Conservation (phyloP, 1,284 basidiomycete genomes). For the Inonotus obliquus region DNA sequence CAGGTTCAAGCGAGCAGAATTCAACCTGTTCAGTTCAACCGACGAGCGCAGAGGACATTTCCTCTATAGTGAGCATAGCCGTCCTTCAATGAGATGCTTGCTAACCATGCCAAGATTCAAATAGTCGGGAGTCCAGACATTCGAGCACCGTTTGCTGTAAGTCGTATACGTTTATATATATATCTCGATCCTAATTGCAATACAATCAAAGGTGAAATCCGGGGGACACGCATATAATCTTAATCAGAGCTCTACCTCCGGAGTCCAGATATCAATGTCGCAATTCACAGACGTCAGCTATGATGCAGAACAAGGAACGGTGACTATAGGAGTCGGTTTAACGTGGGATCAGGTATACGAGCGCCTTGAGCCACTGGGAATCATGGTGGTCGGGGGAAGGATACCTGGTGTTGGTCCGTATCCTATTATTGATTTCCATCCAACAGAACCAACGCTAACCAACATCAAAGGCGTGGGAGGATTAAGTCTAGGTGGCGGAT, state of each 20-base stretch:
- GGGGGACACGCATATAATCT: slow-evolving; percentile 25
- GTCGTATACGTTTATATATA: neutral
- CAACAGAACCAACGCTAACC: neutral
- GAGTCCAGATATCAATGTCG: slow-evolving; percentile 25
- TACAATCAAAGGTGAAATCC: slow-evolving; percentile 19
- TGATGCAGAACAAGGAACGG: slow-evolving; percentile 14
- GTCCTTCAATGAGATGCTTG: neutral
- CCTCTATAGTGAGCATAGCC: slow-evolving; percentile 10
- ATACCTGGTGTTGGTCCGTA: slow-evolving; percentile 20
- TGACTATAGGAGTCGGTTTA: slow-evolving; percentile 20
- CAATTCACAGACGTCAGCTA: slow-evolving; percentile 21
- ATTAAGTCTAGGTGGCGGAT: slow-evolving; percentile 17
- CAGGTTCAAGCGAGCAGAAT: slow-evolving; percentile 12
- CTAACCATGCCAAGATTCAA: neutral
- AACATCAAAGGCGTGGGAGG: slow-evolving; percentile 13
- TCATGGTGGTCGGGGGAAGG: slow-evolving; percentile 24
- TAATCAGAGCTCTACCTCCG: slow-evolving; percentile 24
- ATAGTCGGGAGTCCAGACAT: slow-evolving; percentile 11
- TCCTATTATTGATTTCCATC: neutral
- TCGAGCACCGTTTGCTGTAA: slow-evolving; percentile 18
- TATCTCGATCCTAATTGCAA: neutral
- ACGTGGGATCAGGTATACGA: slow-evolving; percentile 25
- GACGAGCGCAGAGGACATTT: slow-evolving; percentile 7
- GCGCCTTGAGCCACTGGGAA: slow-evolving; percentile 17
- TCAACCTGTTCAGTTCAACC: slow-evolving; percentile 19